phyloP scores from a whole-genome alignment of 371 early-diverging fungal species.

The Syncephalastrum contaminatum region DNA sequence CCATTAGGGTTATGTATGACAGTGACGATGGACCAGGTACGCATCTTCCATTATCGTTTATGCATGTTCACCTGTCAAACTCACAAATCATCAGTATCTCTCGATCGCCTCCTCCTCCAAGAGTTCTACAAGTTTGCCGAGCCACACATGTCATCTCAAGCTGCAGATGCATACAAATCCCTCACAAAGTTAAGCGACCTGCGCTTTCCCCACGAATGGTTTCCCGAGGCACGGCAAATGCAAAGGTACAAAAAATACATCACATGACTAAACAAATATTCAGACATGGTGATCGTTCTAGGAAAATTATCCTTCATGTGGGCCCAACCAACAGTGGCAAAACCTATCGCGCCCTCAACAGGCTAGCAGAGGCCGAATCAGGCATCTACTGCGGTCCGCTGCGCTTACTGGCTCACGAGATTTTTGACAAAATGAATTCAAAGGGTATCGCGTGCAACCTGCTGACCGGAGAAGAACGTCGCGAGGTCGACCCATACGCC shows the following conservation, averaged over 20 bases:
- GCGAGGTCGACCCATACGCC: slow-evolving; percentile 50
- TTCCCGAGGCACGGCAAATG: slow-evolving; percentile 69
- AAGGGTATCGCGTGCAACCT: slow-evolving; percentile 78
- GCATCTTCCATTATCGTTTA: too few relatives aligned
- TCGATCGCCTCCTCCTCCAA: slow-evolving; percentile 29
- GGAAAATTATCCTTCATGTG: slow-evolving; percentile 88
- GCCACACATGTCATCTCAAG: slow-evolving; percentile 31
- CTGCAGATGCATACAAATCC: slow-evolving; percentile 34
- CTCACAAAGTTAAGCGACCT: slow-evolving; percentile 72
- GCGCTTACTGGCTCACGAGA: slow-evolving; percentile 90
- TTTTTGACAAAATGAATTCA: slow-evolving; percentile 82
- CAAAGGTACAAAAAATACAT: slow-evolving; percentile 47
- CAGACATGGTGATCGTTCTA: slow-evolving; percentile 8
- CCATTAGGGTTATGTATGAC: too few relatives aligned
- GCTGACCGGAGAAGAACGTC: slow-evolving; percentile 90
- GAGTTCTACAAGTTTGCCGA: slow-evolving; percentile 38
- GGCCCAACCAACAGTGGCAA: slow-evolving; percentile 98
- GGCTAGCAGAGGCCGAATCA: slow-evolving; percentile 59
- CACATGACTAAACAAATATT: neutral
- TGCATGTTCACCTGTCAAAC: too few relatives aligned
- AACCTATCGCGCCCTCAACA: slow-evolving; percentile 84
- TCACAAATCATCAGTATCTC: neutral
- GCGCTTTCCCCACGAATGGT: slow-evolving; percentile 81
- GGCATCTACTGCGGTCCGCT: slow-evolving; percentile 94
- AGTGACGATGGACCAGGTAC: too few relatives aligned